phyloP scores from a whole-genome alignment of 441 rosid species.

The Syzygium malaccense region DNA sequence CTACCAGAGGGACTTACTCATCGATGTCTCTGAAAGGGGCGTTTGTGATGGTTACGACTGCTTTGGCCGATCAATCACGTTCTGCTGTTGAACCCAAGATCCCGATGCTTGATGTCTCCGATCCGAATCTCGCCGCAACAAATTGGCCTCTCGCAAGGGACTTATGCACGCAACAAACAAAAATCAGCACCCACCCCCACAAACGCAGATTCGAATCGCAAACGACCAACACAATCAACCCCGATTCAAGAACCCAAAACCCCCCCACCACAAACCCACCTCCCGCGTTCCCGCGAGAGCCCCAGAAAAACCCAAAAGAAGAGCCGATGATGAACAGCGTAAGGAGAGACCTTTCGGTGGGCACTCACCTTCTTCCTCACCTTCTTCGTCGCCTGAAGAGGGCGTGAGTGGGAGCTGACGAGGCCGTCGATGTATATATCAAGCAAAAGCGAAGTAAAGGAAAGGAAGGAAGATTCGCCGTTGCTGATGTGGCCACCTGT shows the following conservation, averaged over 20 bases:
- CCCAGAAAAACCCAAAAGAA: background rate
- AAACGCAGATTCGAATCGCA: background rate
- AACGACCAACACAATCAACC: background rate
- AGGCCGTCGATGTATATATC: background rate
- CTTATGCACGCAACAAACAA: too few relatives aligned
- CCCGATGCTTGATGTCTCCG: constrained; percentile 70
- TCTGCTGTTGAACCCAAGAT: constrained; percentile 69
- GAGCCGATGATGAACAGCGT: background rate
- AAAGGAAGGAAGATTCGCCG: background rate
- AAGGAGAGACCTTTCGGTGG: background rate
- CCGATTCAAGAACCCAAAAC: background rate
- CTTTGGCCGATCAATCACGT: constrained; percentile 77
- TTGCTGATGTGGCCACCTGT: background rate
- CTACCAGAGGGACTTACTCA: constrained; percentile 42
- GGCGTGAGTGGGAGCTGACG: background rate
- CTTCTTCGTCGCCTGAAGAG: background rate
- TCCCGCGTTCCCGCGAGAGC: background rate
- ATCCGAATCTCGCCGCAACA: constrained; percentile 62
- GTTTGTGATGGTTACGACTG: constrained; percentile 75
- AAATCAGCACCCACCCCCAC: background rate
- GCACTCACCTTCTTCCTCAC: background rate
- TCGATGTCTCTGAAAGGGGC: constrained; percentile 56
- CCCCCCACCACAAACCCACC: background rate
- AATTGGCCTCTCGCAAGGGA: constrained; percentile 23
- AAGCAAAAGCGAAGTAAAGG: background rate